These are phyloP conservation scores for Fraxinus nigra DNA, from an alignment of 305 asterid genomes.

Conservation along the genomic window DNA sequence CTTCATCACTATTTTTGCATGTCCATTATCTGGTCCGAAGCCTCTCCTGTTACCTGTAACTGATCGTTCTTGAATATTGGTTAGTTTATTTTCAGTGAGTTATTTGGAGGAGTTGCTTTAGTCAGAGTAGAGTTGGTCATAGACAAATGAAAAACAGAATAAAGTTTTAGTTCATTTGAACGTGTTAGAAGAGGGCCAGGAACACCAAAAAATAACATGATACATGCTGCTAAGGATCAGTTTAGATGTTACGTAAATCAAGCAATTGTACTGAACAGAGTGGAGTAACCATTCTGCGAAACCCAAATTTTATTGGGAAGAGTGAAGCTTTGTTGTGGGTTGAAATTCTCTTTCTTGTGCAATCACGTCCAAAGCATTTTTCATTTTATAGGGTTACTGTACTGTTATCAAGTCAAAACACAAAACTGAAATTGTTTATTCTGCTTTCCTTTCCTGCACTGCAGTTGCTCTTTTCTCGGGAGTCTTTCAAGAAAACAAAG, in stretches of 20 bases:
- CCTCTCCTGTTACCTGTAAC: not conserved
- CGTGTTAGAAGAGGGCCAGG: not conserved
- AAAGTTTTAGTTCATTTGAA: not conserved
- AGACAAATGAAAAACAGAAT: not conserved
- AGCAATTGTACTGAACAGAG: not conserved
- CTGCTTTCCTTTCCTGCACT: not conserved
- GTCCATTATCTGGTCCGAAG: not conserved
- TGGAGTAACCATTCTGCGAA: not conserved
- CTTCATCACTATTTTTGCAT: not conserved
- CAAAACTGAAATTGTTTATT: not conserved
- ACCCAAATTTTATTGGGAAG: not conserved
- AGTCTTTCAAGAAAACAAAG: conserved; percentile 65
- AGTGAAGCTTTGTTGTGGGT: not conserved
- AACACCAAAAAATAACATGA: not conserved
- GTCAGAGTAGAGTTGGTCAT: not conserved
- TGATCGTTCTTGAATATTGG: not conserved
- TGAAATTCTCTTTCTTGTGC: not conserved
- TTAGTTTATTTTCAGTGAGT: not conserved
- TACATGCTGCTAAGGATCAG: not conserved
- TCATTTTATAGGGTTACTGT: not conserved
- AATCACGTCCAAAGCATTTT: not conserved
- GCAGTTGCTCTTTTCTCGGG: conserved; percentile 57
- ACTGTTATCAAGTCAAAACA: not conserved
- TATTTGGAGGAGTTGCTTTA: not conserved
- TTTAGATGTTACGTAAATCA: not conserved